Percentiles rank a stretch among this genome's conserved stretches.
Conservation (phyloP, 306 rosid species). For the Sesbania bispinosa region DNA sequence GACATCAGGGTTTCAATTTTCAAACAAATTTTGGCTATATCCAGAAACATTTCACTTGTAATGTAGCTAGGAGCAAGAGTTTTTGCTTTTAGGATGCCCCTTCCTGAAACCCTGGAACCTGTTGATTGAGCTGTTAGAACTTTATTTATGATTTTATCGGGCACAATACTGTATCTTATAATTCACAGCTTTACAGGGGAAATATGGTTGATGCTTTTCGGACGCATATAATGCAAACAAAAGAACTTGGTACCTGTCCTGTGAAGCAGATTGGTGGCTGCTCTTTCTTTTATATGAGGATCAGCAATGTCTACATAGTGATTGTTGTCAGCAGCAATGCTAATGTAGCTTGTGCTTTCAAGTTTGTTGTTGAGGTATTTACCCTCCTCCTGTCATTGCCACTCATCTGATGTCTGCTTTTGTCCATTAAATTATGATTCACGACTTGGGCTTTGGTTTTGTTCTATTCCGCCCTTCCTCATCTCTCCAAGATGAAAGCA, state of each 20-base stretch:
- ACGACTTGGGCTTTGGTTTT: not conserved
- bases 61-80: slow-evolving; percentile 16
- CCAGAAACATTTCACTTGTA: not conserved
- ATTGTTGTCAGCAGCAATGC: slow-evolving; percentile 99
- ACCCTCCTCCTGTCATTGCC: slow-evolving; percentile 7
- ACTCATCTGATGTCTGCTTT: slow-evolving; percentile 1
- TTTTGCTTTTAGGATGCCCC: not conserved
- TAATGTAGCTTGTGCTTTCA: slow-evolving; percentile 96
- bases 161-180: not conserved
- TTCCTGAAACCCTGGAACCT: too few species aligned
- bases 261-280: slow-evolving; percentile 97
- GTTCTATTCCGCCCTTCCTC: not conserved
- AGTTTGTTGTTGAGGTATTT: slow-evolving; percentile 94
- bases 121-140: slow-evolving; percentile 16
- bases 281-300: slow-evolving; percentile 95
- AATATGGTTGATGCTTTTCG: slow-evolving; percentile 99
- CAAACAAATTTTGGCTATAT: not conserved
- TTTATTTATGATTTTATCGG: slow-evolving; percentile 2
- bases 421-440: not conserved
- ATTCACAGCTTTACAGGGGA: slow-evolving; percentile 55
- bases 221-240: slow-evolving; percentile 92
- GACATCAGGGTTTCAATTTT: slow-evolving; percentile 20
- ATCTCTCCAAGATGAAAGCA: not conserved
- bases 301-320: slow-evolving; percentile 65
- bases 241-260: slow-evolving; percentile 98